Percentiles rank a stretch among this genome's conserved stretches.
Evolutionary conservation across 2,329 filamentous ascomycete species (phyloP).

Genomic region (Calonectria leucothoes): DNA sequence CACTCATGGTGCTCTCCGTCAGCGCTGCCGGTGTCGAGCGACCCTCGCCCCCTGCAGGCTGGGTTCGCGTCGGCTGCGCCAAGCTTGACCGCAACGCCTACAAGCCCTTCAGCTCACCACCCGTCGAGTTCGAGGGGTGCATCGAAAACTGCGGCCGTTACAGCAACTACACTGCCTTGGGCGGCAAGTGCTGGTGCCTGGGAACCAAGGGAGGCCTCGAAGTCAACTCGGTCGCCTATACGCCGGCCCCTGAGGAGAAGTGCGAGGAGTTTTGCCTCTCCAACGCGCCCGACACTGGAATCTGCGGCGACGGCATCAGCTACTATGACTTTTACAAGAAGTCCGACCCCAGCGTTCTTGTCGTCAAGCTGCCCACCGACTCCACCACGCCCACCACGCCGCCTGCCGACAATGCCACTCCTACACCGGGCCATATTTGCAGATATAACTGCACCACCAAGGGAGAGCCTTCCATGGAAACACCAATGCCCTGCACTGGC

Average conservation of each 20-base stretch:
- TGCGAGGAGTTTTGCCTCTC: neutral
- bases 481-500: neutral
- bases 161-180: neutral
- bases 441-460: neutral
- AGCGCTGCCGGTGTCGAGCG: neutral
- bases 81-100: neutral
- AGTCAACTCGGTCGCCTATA: neutral
- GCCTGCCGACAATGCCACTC: neutral
- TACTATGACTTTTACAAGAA: neutral
- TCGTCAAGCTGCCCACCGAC: neutral
- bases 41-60: neutral
- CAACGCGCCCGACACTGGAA: neutral
- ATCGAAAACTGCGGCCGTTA: neutral
- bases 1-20: neutral
- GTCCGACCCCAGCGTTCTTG: neutral
- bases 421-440: neutral
- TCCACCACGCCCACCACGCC: neutral
- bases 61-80: neutral
- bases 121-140: neutral
- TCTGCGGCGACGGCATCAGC: neutral
- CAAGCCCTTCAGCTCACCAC: neutral
- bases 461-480: neutral
- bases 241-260: neutral
- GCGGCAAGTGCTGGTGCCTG: neutral
- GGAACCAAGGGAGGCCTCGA: neutral